Conservation (phyloP, 2,329 filamentous ascomycete genomes). For the Apiospora malaysiana region DNA sequence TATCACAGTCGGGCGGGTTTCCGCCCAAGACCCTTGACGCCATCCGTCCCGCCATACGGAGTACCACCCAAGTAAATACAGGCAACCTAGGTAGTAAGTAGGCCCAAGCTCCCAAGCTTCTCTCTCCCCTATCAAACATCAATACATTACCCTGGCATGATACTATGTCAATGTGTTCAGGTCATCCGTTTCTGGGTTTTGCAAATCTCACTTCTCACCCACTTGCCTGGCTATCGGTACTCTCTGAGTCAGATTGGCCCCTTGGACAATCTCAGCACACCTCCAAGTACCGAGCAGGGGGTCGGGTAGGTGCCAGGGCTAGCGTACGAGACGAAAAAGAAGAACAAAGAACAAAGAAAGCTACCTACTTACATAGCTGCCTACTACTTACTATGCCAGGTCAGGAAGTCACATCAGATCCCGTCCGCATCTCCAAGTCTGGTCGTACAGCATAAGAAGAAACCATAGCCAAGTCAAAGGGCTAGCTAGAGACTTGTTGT, state of each 20-base stretch:
- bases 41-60: too few species aligned
- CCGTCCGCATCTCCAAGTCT: background rate
- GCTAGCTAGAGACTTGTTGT: background rate
- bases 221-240: too few species aligned
- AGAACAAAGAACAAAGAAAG: background rate
- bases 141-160: too few species aligned
- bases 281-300: background rate
- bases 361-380: background rate
- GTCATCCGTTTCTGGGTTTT: too few species aligned
- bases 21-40: too few species aligned
- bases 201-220: too few species aligned
- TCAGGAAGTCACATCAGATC: background rate
- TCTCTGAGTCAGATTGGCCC: background rate
- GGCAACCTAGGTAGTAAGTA: too few species aligned
- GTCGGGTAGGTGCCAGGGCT: background rate
- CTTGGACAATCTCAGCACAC: background rate
- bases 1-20: too few species aligned
- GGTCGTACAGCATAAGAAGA: constrained; percentile 6
- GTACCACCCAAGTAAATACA: too few species aligned
- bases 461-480: background rate
- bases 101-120: too few species aligned
- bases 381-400: background rate
- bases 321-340: background rate
- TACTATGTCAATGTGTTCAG: too few species aligned
- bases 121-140: too few species aligned